These are phyloP conservation scores for Pichia sp. DNA, from an alignment of 1,139 yeast species.

Conservation along the genomic window DNA sequence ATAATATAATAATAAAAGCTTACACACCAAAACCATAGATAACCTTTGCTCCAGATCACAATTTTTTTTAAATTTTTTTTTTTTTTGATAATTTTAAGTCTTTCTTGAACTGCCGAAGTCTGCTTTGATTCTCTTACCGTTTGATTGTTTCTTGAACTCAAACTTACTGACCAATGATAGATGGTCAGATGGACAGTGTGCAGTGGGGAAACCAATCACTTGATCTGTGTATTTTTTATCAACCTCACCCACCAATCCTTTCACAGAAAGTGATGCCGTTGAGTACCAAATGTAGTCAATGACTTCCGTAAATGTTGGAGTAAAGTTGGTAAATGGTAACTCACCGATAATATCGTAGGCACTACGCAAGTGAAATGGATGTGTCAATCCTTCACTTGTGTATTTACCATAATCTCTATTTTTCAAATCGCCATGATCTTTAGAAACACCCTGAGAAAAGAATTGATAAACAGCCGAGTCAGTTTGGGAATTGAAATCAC, in stretches of 20 bases:
- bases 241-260: constrained; percentile 78
- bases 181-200: constrained; percentile 92
- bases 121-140: constrained; percentile 38
- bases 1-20: background rate
- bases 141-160: constrained; percentile 49
- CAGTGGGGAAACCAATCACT: constrained; percentile 89
- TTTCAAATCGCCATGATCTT: constrained; percentile 69
- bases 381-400: constrained; percentile 84
- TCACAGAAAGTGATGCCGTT: constrained; percentile 67
- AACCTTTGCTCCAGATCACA: background rate
- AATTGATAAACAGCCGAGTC: constrained; percentile 91
- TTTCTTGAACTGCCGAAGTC: constrained; percentile 46
- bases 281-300: constrained; percentile 97
- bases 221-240: constrained; percentile 70
- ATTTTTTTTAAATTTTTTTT: too few relatives aligned
- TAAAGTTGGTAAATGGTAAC: constrained; percentile 86
- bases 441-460: constrained; percentile 68
- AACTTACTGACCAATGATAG: constrained; percentile 75
- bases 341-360: constrained; percentile 83
- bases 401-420: constrained; percentile 88
- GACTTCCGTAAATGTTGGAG: constrained; percentile 88
- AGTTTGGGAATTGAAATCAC: constrained; percentile 87
- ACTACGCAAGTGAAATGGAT: constrained; percentile 72
- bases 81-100: constrained; percentile 22
- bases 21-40: background rate